Base-by-base conservation (phyloP, 2,329 filamentous ascomycete genomes). In the Orbilia javanica region DNA sequence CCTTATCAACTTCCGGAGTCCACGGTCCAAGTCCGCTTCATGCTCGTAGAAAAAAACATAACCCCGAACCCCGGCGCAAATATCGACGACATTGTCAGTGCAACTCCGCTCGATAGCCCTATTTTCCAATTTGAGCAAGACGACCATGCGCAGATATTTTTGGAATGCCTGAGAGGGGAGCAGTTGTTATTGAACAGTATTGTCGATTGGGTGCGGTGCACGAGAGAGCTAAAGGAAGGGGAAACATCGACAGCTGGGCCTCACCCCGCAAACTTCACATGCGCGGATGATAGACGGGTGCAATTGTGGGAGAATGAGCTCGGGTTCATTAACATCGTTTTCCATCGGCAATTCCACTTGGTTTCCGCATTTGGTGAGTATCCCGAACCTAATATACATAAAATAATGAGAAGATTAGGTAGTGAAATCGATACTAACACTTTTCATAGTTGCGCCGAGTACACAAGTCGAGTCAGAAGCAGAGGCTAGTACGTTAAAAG, bases 281-380 rank as follows among this genome's bases (percentile, higher is more conserved):
- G 74, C 46, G 66, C 27, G 7, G 67, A 72, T 31, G 74, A 78
- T 31, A 63, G 74, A 36, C 48, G 74, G 15, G 48, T 78, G 11
- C 74, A 78, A 53, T 34, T 78, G 7, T 78, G 74, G 74, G 74
- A 78, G 62, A 78, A 78, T 52, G 74, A 78, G 50, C 63, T 78
- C 0, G 74, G 74, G 4, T 78, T 67, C 20, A 78, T 78, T 15
- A 78, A 78, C 52, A 68, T 78, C 36, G 74, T 78, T 15, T 78
- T 78, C 42, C 74, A 78, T 42, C 36, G 74, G 53, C 74, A 78
- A 31, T 78, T 78, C 42, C 74, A 78, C 36, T 48, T 78, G 8
- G 74, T 78, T n/a, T 67, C 74, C 4, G 74, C 74, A 15, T 78
- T 78, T 13, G 36, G 74, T 78, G 27, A 64, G 74, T 57, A 34